These are phyloP conservation scores for Rutstroemia sp. DNA, from an alignment of 2,329 filamentous ascomycete species.

Conservation along the genomic window DNA sequence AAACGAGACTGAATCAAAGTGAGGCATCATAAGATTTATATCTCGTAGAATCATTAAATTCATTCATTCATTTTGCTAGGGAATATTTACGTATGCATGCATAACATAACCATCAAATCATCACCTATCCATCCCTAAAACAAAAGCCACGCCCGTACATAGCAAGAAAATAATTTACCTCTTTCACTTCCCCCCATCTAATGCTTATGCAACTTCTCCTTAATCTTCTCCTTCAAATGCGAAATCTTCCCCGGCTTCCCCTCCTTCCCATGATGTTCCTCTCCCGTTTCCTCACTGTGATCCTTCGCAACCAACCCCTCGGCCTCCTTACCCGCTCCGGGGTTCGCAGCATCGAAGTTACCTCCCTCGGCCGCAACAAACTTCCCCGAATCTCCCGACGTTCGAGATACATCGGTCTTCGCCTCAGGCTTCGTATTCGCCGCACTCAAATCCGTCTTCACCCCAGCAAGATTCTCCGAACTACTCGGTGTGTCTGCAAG, in stretches of 20 bases:
- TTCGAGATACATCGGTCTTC: conserved; percentile 42
- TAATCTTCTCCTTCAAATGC: conserved; percentile 56
- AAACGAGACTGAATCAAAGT: no score
- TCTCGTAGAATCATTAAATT: no score
- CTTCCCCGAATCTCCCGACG: conserved; percentile 30
- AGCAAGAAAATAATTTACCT: no score
- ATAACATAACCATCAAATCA: no score
- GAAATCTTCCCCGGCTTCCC: conserved; percentile 36
- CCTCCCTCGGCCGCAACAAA: conserved; percentile 57
- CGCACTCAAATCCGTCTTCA: background rate
- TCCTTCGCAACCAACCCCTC: conserved; percentile 45
- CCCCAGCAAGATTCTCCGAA: background rate
- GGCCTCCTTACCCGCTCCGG: conserved; percentile 59
- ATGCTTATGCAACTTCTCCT: conserved; percentile 54
- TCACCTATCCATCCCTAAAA: no score
- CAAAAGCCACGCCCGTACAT: no score
- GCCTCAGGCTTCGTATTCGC: background rate
- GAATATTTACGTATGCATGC: no score
- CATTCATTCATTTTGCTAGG: no score
- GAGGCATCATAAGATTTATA: no score
- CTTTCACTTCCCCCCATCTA: conserved; percentile 1
- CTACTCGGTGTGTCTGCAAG: background rate
- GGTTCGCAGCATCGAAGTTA: conserved; percentile 56
- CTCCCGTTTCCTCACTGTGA: conserved; percentile 30
- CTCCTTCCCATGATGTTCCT: conserved; percentile 12